Base-by-base conservation (phyloP, 208 protist genomes). In the Acanthamoeba sp. region DNA sequence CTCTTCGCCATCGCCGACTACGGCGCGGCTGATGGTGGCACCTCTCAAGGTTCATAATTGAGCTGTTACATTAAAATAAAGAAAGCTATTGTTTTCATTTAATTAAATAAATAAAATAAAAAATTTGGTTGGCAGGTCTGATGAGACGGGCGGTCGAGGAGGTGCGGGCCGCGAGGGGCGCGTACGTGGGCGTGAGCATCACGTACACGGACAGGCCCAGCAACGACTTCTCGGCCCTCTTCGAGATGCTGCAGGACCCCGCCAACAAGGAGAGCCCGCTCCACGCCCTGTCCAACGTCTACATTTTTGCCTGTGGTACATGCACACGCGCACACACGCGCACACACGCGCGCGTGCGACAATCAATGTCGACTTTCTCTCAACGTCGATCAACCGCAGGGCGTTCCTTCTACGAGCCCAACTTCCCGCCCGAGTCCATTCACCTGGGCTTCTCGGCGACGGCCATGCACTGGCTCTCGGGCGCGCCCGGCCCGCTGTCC, bases 201-300 rank as follows among this genome's bases (percentile, higher is more conserved):
- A 84, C 73, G 22, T 84, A 84, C 73, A 84, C 73, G 20, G 73
- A 84, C 29, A 20, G 73, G 73, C 73, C 73, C 40, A 84, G 73
- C 73, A 84, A 84, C 73, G 73, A 84, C 42, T 84, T 84, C 40
- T 55, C 73, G 1, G 73, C 73, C n/a, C 73, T 84, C 34, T 84
- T 84, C n/a, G 42, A 55, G 38, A 24, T 29, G 34, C 73, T 84
- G 3, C 73, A 55, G 10, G 38, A 84, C 29, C 32, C 32, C 10
- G 38, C 22, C 73, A 84, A 84, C 42, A 9, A 34, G 14, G 73
- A 84, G 73, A 84, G 73, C 42, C 73, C 73, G 22, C 38, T 84
- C 9, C 38, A 84, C 22, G 73, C 10, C 40, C 9, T 52, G 24
- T 27, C 34, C 36, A 50, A 84, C 29, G 40, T 52, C 27, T 84